Base-by-base conservation (phyloP, 192 early-diverging fungal genomes). In the Coemansia pectinata region DNA sequence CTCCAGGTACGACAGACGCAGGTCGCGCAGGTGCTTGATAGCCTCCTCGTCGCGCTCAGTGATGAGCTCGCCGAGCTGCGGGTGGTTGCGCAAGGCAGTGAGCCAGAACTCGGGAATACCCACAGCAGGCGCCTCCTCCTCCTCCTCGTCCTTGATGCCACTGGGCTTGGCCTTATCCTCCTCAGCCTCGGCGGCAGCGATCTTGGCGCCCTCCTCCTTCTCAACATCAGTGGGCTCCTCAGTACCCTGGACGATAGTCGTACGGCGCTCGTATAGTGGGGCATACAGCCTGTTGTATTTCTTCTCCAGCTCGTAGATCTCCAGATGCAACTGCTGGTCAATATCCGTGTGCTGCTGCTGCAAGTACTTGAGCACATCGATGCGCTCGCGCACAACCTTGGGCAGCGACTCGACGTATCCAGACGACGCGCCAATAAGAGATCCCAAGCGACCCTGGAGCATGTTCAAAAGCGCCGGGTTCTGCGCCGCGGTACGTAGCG, bases 71-170 rank as follows among this genome's bases (percentile, higher is more conserved):
- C 77, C 71, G 64, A 98, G 83, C 66, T 87, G 85, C 47, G 88
- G 85, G 84, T 95, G 85, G 87, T 92, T 94, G 87, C 92, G 91
- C 85, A 99, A 84, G 44, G 89, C 87, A 36, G 95, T 98, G 41
- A 96, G 86, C 98, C 98, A 98, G 89, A 99, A 98, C 63, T 94
- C 89, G 45, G 98, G 98, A 31, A 98, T 90, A 71, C 96, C 97
- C 66, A 65, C 75, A 17, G 71, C 76, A 19, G 66, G 62, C 72
- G 80, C 71, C 42, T 36, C 63, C 12, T 78, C 73, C 40, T 75
- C 77, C 21, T 74, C 83, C 6, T 88, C 84, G 34, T 85, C 83
- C 58, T 77, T 52, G 62, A 74, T 66, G 29, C 85, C 77, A 34
- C 79, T 72, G 14, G 63, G 31, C 53, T 53, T 77, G 23, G 81